Evolutionary conservation across 176 grass and related monocot genomes (phyloP).

Genomic region (Cocos nucifera): DNA sequence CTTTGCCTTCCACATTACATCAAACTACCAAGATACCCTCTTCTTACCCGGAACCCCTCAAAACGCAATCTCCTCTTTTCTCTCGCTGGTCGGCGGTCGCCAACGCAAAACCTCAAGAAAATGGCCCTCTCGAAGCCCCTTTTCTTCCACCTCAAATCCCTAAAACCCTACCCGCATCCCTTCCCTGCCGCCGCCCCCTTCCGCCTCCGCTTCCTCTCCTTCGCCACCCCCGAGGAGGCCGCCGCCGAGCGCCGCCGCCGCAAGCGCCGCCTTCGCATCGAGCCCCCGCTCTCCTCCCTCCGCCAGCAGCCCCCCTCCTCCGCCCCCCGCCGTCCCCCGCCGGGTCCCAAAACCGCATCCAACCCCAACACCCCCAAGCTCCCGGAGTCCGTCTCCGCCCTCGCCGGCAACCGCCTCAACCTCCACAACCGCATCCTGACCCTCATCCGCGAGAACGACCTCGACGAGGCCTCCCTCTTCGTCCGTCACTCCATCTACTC

Average conservation of each 20-base stretch:
- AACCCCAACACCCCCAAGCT: slow-evolving; percentile 58
- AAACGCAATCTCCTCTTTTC: slow-evolving; percentile 8
- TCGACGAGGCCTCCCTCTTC: slow-evolving; percentile 63
- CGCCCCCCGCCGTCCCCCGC: slow-evolving; percentile 5
- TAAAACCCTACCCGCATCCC: slow-evolving; percentile 25
- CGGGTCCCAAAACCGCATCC: slow-evolving; percentile 3
- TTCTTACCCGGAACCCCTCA: background rate
- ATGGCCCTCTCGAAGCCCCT: slow-evolving; percentile 70
- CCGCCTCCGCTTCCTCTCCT: slow-evolving; percentile 29
- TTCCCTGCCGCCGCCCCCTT: slow-evolving; percentile 25
- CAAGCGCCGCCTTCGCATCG: slow-evolving; percentile 17
- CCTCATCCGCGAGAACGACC: slow-evolving; percentile 58
- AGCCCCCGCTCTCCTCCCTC: slow-evolving; percentile 3
- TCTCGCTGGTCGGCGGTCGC: background rate
- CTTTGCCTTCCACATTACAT: too few relatives aligned
- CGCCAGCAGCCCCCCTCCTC: background rate
- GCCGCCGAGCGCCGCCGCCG: slow-evolving; percentile 21
- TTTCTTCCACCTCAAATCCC: slow-evolving; percentile 53
- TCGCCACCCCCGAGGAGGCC: slow-evolving; percentile 30
- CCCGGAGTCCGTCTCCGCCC: slow-evolving; percentile 55
- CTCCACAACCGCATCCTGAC: slow-evolving; percentile 78
- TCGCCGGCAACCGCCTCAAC: slow-evolving; percentile 46
- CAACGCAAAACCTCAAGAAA: background rate
- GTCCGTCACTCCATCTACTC: slow-evolving; percentile 91
- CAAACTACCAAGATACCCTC: too few relatives aligned